Base-by-base conservation (phyloP, 1,284 basidiomycete genomes). In the Cutaneotrichosporon cutaneum region DNA sequence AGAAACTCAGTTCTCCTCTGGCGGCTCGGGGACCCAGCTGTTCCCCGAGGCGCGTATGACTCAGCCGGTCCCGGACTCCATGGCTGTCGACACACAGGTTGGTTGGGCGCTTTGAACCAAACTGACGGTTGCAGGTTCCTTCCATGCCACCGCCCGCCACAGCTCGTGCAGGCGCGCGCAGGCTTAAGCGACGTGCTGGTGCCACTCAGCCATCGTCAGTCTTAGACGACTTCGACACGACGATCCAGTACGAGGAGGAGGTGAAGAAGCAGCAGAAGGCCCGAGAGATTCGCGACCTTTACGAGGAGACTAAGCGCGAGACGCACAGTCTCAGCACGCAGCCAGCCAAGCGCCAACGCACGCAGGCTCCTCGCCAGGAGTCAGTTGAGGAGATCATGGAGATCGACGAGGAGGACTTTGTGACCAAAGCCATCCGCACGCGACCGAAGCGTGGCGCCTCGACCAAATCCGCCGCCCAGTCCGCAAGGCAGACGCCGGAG, bases 231-330 rank as follows among this genome's bases (percentile, higher is more conserved):
- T 44, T 67, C 14, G 66, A 67, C 54, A 60, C 61, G 4, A 55
- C 60, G 2, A 58, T 71, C 24, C 60, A 60, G n/a, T 64, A 68
- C 32, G 66, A 67, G 35, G 60, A 59, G 8, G 64, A 65, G 24
- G 51, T 60, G 9, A 63, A 71, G 61, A 62, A 66, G 24, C 66
- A 72, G 58, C 70, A 74, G 51, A 63, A 58, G 6, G 67, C 65
- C n/a, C 64, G 64, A 8, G 69, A 72, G 60, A 70, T 71, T 13
- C 62, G 68, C 10, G 64, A 72, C 58, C 59, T 77, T 39, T 77
- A 77, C 53, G 74, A 76, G 61, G 63, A 73, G 60, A 50, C 70
- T 11, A 69, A 59, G 61, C 69, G 26, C 59, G 68, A 50, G 26
- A 58, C 42, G 33, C 50, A 47, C 48, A 62, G 47, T 59, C 63